Evolutionary conservation across 1,284 basidiomycete species (phyloP), one percentile per base, ranked within the genome.

Genomic region (Thelephora terrestris): DNA sequence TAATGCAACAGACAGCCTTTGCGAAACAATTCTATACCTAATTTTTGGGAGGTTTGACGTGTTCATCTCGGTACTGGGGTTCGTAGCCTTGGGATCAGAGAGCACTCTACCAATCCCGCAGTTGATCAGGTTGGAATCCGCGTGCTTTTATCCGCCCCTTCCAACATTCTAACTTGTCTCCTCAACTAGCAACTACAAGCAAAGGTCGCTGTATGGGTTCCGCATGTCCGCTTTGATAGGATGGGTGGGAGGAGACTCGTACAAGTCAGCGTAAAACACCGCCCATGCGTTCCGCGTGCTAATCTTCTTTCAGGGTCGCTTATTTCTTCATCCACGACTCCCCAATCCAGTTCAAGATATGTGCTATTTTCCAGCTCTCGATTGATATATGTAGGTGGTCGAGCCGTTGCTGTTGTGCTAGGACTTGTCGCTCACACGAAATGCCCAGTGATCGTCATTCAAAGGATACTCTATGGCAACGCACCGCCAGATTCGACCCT

Each of bases 51-150:
- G 75, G 21, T 80, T 74, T 5, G 60, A 75, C 14, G 49, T 76
- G 32, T 93, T 81, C 59, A 66, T 89, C n/a, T 64, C 73, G 6
- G 61, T 79, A 2, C 70, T 92, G 12, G 90, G 90, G 1, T 91
- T 87, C 59, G 57, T 86, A 36, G 86, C 91, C 0, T 61, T 91
- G 20, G 87, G 86, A 16, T 66, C 91, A 23, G 86, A 91, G 63
- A 89, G 85, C 54, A 87, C 84, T 2, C 64, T 91, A n/a, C 87
- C 86, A 6, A 76, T 90, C 48, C 86, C 87, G 1, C 87, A 89
- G 58, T 66, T 91, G 25, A 71, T 86, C 49, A 87, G 81, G 85
- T 81, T 53, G 23, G 67, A 35, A 48, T 20, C 25, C 57, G 17
- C 43, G 24, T 57, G 53, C 47, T 49, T 51, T 32, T 52, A 53